A percentile compares a stretch with the other conserved stretches of the same genome.
Evolutionary conservation across 257 asterid genomes (phyloP).

Genomic region (Penstemon eatonii): DNA sequence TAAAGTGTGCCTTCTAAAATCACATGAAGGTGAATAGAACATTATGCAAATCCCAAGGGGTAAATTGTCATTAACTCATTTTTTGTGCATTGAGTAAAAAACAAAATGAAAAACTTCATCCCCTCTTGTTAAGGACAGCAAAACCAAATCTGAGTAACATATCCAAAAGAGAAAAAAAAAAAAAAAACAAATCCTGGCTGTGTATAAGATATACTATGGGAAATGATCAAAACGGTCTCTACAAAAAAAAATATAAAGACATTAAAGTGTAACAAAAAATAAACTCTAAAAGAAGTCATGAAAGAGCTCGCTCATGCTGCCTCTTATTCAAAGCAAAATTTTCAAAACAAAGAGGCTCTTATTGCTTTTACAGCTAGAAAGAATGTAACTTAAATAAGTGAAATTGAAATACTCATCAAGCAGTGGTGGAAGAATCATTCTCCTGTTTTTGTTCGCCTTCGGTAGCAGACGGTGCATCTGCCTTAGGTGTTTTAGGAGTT

Average conservation of each 20-base stretch:
- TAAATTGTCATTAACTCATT: too few species aligned
- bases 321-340: conserved; percentile 4
- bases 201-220: neutral
- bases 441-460: conserved; percentile 33
- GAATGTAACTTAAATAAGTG: conserved; percentile 1
- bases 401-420: conserved; percentile 24
- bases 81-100: too few species aligned
- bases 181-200: neutral
- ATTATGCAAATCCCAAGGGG: too few species aligned
- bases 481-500: neutral
- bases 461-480: conserved; percentile 32
- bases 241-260: neutral
- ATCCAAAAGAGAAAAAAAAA: neutral
- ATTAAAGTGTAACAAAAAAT: neutral
- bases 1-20: too few species aligned
- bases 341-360: conserved; percentile 31
- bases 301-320: conserved; percentile 9
- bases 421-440: conserved; percentile 30
- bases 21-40: too few species aligned
- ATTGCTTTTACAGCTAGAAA: conserved; percentile 25
- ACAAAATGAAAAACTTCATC: too few species aligned
- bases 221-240: neutral
- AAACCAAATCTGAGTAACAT: neutral
- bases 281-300: conserved; percentile 8
- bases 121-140: too few species aligned